These are phyloP conservation scores for Pezicula rhizophila DNA, from an alignment of 2,329 filamentous ascomycete species.

Conservation along the genomic window DNA sequence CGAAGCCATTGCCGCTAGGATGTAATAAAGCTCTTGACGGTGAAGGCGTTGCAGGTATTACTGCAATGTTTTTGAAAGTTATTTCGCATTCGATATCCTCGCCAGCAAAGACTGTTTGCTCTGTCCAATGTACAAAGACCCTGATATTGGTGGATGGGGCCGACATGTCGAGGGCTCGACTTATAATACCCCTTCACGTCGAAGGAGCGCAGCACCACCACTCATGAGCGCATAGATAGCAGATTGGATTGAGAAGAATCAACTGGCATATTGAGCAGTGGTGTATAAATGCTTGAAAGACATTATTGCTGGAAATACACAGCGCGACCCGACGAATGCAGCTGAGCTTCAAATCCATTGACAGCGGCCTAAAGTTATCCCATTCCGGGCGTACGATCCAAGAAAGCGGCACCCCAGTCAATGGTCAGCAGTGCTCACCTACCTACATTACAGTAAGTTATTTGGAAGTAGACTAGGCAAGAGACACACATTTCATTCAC, in stretches of 20 bases:
- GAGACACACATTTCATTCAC: too few species aligned
- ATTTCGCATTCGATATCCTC: constrained; percentile 95
- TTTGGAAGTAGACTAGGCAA: too few species aligned
- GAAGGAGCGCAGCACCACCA: constrained; percentile 23
- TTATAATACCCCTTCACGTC: constrained; percentile 21
- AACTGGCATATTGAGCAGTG: constrained; percentile 19
- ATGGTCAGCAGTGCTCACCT: too few species aligned
- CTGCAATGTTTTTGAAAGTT: constrained; percentile 79
- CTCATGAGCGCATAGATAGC: constrained; percentile 26
- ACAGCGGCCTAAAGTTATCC: too few species aligned
- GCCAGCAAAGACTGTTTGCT: constrained; percentile 91
- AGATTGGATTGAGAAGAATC: constrained; percentile 7
- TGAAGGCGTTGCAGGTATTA: constrained; percentile 7
- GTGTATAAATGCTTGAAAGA: constrained; percentile 1
- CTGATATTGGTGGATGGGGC: constrained; percentile 68
- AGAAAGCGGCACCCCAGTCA: too few species aligned
- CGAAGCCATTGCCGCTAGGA: constrained; percentile 18
- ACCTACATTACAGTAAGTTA: too few species aligned
- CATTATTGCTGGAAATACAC: not conserved
- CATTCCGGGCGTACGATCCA: too few species aligned
- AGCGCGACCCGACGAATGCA: too few species aligned
- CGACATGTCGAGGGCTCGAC: constrained; percentile 23
- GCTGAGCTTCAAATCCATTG: too few species aligned
- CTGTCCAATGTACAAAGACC: constrained; percentile 92
- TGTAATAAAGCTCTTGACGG: constrained; percentile 19